phyloP scores from a whole-genome alignment of 2,329 filamentous ascomycete species.

The Botryotinia calthae region DNA sequence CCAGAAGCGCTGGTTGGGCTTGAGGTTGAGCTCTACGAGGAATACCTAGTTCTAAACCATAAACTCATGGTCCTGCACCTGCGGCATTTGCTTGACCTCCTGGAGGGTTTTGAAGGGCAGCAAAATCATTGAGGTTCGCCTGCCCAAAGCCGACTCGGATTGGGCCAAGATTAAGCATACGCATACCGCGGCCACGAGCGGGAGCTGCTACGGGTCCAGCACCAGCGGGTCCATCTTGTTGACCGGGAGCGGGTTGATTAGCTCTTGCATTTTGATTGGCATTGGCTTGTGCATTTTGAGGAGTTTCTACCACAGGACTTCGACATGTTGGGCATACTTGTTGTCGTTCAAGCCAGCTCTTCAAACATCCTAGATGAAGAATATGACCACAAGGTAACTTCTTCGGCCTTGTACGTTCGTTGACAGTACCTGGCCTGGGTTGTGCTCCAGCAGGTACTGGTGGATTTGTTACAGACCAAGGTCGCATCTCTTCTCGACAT shows the following conservation, averaged over 20 bases:
- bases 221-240: constrained; percentile 40
- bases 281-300: constrained; percentile 35
- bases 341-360: constrained; percentile 95
- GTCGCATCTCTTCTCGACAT: constrained; percentile 91
- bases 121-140: constrained; percentile 64
- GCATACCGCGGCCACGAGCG: constrained; percentile 45
- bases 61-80: constrained; percentile 34
- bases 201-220: constrained; percentile 38
- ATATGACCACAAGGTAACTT: constrained; percentile 97
- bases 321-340: constrained; percentile 96
- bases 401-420: constrained; percentile 85
- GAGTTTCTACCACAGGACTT: constrained; percentile 65
- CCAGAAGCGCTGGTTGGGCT: constrained; percentile 9
- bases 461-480: constrained; percentile 59
- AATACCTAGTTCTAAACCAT: constrained; percentile 39
- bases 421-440: constrained; percentile 46
- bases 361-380: constrained; percentile 87
- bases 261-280: constrained; percentile 22
- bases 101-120: constrained; percentile 54
- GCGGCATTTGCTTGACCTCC: constrained; percentile 39
- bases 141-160: constrained; percentile 70
- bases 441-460: constrained; percentile 41
- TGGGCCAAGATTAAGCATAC: constrained; percentile 71
- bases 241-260: constrained; percentile 39
- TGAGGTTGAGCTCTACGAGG: constrained; percentile 33